Base-by-base conservation (phyloP, 495 filamentous ascomycete species). In the Penicillium silybi region DNA sequence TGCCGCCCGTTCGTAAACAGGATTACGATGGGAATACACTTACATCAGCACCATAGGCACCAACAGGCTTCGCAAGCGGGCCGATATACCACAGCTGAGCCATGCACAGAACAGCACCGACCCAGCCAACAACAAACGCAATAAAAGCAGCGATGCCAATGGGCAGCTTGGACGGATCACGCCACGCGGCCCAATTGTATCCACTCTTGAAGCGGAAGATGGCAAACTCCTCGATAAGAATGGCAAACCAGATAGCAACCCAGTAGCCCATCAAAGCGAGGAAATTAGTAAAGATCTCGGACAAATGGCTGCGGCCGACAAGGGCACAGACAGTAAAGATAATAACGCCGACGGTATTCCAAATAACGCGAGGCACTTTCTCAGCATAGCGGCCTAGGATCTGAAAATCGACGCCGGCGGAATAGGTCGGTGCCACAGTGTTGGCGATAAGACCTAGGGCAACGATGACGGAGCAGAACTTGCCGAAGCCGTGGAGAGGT, bases 231-330 rank as follows among this genome's bases (percentile, higher is more conserved):
- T 85, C 78, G 4, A 87, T 55, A 3, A 79, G 72, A 34, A 89
- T 84, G 3, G 75, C 75, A 18, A 85, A 70, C 82, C 82, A 87
- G 39, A 85, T 79, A 25, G 77, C 78, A 9, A 85, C 75, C 85
- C 85, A 88, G 63, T 88, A 88, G 20, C 85, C 85, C 82, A 89
- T 88, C 23, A 89, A 65, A 1, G 84, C 80, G 18, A 89, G 72
- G 63, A 88, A 88, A 64, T 89, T 88, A 11, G 78, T 79, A 55
- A 89, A 88, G 53, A 89, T 84, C 16, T 75, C 74, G 5, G 81
- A 77, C 19, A 89, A 71, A 46, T 81, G 51, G 41, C 81, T 71
- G 6, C 84, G 74, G 11, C 86, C 86, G 2, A 76, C 85, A 15
- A 88, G 69, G 0, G 83, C 85, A 56, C 83, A 85, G 34, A 84